Conservation (phyloP, 1,284 basidiomycete genomes). For the Nidula niveotomentosa region DNA sequence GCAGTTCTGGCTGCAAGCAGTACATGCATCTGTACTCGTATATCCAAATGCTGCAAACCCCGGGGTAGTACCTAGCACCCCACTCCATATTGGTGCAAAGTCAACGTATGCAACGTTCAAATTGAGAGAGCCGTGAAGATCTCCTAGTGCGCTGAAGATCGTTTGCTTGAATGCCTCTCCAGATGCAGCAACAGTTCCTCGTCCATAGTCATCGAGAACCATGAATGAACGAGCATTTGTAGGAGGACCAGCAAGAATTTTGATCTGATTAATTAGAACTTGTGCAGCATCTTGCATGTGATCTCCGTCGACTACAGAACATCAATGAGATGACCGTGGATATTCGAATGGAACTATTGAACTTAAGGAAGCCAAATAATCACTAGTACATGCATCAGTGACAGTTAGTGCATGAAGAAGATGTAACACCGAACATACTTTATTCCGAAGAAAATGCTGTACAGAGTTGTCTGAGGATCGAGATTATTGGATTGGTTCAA, state of each 20-base stretch:
- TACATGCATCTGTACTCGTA: slow-evolving; percentile 34
- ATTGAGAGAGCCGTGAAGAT: slow-evolving; percentile 19
- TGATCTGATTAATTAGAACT: slow-evolving; percentile 33
- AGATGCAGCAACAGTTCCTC: slow-evolving; percentile 29
- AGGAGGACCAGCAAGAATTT: slow-evolving; percentile 35
- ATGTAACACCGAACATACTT: slow-evolving; percentile 21
- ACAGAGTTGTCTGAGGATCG: slow-evolving; percentile 30
- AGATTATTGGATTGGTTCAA: slow-evolving; percentile 12
- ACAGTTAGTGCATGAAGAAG: slow-evolving; percentile 1
- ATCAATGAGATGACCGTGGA: slow-evolving; percentile 1
- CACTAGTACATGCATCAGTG: slow-evolving; percentile 10
- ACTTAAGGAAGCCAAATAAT: slow-evolving; percentile 11
- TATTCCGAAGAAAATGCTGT: slow-evolving; percentile 37
- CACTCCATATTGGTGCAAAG: slow-evolving; percentile 42
- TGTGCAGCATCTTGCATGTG: slow-evolving; percentile 30
- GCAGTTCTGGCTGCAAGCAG: slow-evolving; percentile 30
- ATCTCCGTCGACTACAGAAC: slow-evolving; percentile 4
- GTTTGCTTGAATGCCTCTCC: slow-evolving; percentile 41
- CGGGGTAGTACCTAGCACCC: slow-evolving; percentile 36
- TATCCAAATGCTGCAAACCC: slow-evolving; percentile 47
- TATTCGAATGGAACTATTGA: slow-evolving; percentile 6
- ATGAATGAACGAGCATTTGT: slow-evolving; percentile 45
- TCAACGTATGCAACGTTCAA: slow-evolving; percentile 44
- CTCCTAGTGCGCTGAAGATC: slow-evolving; percentile 35
- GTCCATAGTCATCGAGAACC: slow-evolving; percentile 45